These are phyloP conservation scores for Zoysia matrella DNA, from an alignment of 202 grass and related monocot genomes.

Conservation along the genomic window DNA sequence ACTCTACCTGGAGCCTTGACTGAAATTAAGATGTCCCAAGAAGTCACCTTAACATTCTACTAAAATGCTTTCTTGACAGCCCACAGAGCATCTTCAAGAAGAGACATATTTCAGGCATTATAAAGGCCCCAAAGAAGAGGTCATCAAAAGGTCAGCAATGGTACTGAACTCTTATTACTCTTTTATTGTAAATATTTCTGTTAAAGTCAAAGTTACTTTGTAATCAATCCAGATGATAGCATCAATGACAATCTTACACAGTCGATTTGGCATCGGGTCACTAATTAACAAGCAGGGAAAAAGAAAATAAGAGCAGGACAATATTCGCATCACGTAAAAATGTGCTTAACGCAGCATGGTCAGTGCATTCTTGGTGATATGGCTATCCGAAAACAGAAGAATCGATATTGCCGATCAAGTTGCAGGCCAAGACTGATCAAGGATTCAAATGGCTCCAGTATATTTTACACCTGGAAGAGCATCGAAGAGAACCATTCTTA, in stretches of 20 bases:
- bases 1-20: neutral
- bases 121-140: constrained; percentile 12
- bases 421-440: constrained; percentile 37
- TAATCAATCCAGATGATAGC: constrained; percentile 25
- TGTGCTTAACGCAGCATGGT: constrained; percentile 15
- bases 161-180: neutral
- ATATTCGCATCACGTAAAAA: constrained; percentile 14
- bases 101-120: constrained; percentile 30
- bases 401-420: constrained; percentile 26
- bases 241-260: neutral
- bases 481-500: constrained; percentile 33
- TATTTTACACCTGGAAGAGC: constrained; percentile 41
- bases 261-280: neutral
- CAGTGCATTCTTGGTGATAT: constrained; percentile 35
- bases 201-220: constrained; percentile 31
- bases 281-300: neutral
- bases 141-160: constrained; percentile 39
- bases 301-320: neutral
- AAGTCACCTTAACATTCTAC: constrained; percentile 47
- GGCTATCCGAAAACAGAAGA: constrained; percentile 3
- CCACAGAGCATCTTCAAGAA: constrained; percentile 31
- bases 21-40: constrained; percentile 49
- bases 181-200: constrained; percentile 39
- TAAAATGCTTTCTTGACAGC: constrained; percentile 42
- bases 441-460: constrained; percentile 42